Base-by-base conservation (phyloP, 306 rosid genomes). In the Pachyrhizus erosus region DNA sequence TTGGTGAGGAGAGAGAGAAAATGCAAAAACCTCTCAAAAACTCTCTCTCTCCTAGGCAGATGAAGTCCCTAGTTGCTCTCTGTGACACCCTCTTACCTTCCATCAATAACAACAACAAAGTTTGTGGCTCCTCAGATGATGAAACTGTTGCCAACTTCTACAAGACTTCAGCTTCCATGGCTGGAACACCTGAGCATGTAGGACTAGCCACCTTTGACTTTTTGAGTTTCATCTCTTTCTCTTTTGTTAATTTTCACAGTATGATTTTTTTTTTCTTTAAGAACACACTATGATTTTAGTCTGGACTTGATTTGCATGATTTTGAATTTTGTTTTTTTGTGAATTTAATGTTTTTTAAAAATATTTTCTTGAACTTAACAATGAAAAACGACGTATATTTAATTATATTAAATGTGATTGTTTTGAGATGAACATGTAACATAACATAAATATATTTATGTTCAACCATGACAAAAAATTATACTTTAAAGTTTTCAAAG, bases 81-180 rank as follows among this genome's bases (percentile, higher is more conserved):
- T 87, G 92, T 18, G 97, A 94, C 73, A 87, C 95, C 48, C 80
- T 92, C 57, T 65, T 94, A 34, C 98, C 98, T 31, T 90, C 97
- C 24, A 10, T 64, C 57, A 18, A 23, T 14, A 77, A 81, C 13
- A 79, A 81, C 48, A 42, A 42, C 46, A 66, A 70, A 51, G 17
- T 45, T 57, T 27, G 74, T 70, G 52, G 9, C 13, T 54, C 49
- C 66, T 2, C 46, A 6, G 52, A 83, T 6, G 58, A 83, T 6
- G 81, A 68, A 13, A 51, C 86, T 52, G 74, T 86, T 4, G 42
- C 89, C 83, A 57, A 73, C 1, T 90, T 86, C 84, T 88, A 90
- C 81, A 7, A 73, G 1, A 84, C 90, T 55, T 90, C 94, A 0
- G 95, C 97, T 39, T 89, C 98, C 83, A 84, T 89, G 88, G 87